Percentiles rank a stretch among this genome's conserved stretches.
These are phyloP conservation scores for Colletotrichum tanaceti DNA, from an alignment of 2,329 filamentous ascomycete genomes.

Conservation along the genomic window DNA sequence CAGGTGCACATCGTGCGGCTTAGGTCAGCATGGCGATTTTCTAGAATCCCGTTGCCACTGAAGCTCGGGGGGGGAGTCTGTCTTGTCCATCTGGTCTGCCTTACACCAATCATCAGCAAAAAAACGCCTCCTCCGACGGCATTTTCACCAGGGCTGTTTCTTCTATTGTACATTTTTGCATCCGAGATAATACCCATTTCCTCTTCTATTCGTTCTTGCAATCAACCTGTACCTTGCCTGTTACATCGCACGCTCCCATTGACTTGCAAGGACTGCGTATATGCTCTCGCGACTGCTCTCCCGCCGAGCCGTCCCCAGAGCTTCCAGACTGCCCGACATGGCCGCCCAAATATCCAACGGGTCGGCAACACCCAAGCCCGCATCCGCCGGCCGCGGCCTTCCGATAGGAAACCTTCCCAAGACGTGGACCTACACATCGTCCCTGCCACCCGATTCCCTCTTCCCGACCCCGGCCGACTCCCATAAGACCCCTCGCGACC, in stretches of 20 bases:
- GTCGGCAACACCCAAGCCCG: constrained; percentile 22
- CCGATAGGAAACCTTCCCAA: constrained; percentile 70
- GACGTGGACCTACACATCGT: constrained; percentile 73
- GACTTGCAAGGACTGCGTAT: constrained; percentile 27
- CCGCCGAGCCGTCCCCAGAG: constrained; percentile 48
- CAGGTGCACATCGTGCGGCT: constrained; percentile 29
- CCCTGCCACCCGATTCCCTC: constrained; percentile 78
- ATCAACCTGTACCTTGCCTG: background rate
- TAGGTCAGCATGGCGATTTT: constrained; percentile 36
- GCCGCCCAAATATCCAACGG: constrained; percentile 50
- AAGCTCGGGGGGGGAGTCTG: constrained; percentile 3
- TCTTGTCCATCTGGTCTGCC: constrained; percentile 6
- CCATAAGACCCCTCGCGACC: constrained; percentile 80
- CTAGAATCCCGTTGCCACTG: constrained; percentile 18
- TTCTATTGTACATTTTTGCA: background rate
- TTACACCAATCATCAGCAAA: constrained; percentile 34
- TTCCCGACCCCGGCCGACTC: constrained; percentile 86
- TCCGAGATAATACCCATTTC: constrained; percentile 24
- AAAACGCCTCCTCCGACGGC: constrained; percentile 10
- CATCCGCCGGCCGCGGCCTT: constrained; percentile 42
- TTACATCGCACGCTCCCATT: background rate
- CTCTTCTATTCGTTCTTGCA: background rate
- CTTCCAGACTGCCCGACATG: constrained; percentile 45
- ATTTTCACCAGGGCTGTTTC: background rate
- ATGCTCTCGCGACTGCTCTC: constrained; percentile 51